These are phyloP conservation scores for Sporothrix mexicana DNA, from an alignment of 2,329 filamentous ascomycete species.

Conservation along the genomic window DNA sequence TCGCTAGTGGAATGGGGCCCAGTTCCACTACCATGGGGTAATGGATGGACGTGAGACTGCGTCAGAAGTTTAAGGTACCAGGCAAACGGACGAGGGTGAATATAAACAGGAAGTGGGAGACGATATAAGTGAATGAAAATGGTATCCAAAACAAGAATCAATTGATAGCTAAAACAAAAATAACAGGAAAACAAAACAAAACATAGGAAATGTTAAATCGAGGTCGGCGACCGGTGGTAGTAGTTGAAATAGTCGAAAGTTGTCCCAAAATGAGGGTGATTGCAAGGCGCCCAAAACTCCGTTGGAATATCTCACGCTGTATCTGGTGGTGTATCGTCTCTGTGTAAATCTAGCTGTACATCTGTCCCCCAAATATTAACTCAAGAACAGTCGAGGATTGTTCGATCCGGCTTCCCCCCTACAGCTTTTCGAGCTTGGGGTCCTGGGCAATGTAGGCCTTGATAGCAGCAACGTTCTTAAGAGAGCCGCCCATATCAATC, in stretches of 20 bases:
- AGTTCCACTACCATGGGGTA: neutral
- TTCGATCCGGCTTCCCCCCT: neutral
- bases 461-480: conserved; percentile 2
- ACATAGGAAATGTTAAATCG: neutral
- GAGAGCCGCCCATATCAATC: conserved; percentile 5
- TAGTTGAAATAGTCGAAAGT: neutral
- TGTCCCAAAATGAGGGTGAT: neutral
- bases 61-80: neutral
- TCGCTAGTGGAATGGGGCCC: neutral
- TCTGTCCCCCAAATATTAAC: neutral
- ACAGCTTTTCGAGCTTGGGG: conserved; percentile 26
- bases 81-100: neutral
- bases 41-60: neutral
- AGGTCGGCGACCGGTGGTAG: conserved; percentile 2
- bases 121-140: neutral
- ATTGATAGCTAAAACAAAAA: neutral
- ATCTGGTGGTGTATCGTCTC: neutral
- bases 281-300: neutral
- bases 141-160: neutral
- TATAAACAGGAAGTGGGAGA: neutral
- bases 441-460: conserved; percentile 22
- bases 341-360: neutral
- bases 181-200: neutral
- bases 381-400: neutral
- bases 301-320: neutral